Percentiles rank a stretch among this genome's conserved stretches.
Evolutionary conservation across 2,329 filamentous ascomycete species (phyloP).

Genomic region (Chaetomium globosum): DNA sequence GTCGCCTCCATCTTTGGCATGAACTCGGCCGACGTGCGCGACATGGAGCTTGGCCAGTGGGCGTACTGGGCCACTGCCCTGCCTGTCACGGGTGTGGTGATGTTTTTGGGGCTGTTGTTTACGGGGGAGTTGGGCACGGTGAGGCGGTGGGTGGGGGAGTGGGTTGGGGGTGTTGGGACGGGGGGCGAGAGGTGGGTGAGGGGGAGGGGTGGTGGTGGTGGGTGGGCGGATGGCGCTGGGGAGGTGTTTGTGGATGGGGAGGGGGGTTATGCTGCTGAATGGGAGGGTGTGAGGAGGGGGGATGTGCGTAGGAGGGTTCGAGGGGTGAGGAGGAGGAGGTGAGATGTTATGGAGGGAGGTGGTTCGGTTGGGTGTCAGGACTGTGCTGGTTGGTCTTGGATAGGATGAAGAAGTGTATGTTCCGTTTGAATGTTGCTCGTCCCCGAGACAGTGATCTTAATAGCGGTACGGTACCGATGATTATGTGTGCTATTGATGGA

Average conservation of each 20-base stretch:
- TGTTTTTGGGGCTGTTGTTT: slow-evolving; percentile 48
- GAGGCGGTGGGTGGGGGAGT: slow-evolving; percentile 31
- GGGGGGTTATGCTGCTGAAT: slow-evolving; percentile 40
- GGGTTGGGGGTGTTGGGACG: background rate
- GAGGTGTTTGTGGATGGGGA: slow-evolving; percentile 44
- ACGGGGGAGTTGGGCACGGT: slow-evolving; percentile 48
- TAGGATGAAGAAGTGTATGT: no score
- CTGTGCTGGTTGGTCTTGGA: no score
- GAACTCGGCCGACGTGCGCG: slow-evolving; percentile 24
- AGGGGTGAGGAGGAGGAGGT: background rate
- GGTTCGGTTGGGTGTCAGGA: background rate
- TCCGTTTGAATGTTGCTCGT: no score
- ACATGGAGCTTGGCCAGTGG: slow-evolving; percentile 22
- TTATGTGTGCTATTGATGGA: no score
- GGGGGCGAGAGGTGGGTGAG: background rate
- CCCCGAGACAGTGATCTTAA: no score
- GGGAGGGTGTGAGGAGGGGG: background rate
- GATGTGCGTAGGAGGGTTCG: background rate
- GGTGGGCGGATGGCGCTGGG: background rate
- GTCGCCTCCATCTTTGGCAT: slow-evolving; percentile 26
- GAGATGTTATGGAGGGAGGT: background rate
- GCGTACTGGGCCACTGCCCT: slow-evolving; percentile 22
- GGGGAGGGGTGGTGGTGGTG: background rate
- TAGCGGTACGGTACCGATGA: no score
- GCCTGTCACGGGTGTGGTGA: slow-evolving; percentile 36